These are phyloP conservation scores for Phialocephala subalpina DNA, from an alignment of 2,329 filamentous ascomycete genomes.

Conservation along the genomic window DNA sequence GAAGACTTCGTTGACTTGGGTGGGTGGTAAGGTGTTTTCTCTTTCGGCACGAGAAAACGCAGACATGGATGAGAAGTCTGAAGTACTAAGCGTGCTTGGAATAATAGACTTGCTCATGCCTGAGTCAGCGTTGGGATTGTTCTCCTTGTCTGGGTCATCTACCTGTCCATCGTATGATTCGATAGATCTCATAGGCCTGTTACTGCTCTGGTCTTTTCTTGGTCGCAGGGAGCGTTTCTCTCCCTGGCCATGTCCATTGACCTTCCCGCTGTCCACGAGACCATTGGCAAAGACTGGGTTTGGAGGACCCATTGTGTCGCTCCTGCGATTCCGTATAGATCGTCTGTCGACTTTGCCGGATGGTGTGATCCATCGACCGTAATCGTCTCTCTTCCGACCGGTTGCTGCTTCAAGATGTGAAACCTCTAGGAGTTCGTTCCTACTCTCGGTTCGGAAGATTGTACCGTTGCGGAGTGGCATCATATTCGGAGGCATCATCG, in stretches of 20 bases:
- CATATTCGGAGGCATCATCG: neutral
- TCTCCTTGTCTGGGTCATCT: neutral
- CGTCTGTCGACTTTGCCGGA: conserved; percentile 9
- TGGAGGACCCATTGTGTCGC: neutral
- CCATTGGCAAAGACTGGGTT: neutral
- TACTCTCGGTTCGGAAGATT: neutral
- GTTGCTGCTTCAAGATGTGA: neutral
- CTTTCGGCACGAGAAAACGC: neutral
- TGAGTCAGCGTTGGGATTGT: neutral
- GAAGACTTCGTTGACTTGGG: neutral
- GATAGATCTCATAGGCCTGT: neutral
- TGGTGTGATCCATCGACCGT: neutral
- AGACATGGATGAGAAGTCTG: neutral
- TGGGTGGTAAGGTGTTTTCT: neutral
- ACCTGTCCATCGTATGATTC: neutral
- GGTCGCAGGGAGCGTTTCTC: neutral
- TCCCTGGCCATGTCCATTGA: neutral
- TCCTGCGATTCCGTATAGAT: conserved; percentile 10
- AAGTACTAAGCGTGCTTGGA: neutral
- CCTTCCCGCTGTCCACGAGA: neutral
- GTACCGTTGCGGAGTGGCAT: neutral
- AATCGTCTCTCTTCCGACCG: neutral
- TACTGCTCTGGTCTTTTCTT: neutral
- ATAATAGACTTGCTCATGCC: neutral
- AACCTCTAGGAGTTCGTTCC: neutral